These are phyloP conservation scores for Citrullus mucosospermus DNA, from an alignment of 306 rosid genomes.

Conservation along the genomic window DNA sequence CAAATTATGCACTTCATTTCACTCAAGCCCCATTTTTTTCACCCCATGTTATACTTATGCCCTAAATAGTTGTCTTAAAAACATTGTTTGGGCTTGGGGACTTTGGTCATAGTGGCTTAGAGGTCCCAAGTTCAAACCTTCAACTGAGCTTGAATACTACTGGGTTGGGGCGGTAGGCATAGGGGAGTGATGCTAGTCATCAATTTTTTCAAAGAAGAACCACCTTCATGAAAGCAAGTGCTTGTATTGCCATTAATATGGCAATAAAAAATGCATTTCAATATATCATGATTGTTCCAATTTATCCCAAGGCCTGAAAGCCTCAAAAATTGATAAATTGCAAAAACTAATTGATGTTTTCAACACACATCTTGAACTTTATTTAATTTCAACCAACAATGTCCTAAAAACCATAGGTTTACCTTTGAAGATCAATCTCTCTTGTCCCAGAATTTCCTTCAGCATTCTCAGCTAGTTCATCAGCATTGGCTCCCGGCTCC, in stretches of 20 bases:
- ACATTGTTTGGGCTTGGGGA: neutral
- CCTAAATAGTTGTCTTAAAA: neutral
- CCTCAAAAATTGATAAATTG: neutral
- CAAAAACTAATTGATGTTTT: neutral
- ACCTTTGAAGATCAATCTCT: slow-evolving; percentile 50
- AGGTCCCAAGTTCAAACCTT: no score
- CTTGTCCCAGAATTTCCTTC: slow-evolving; percentile 20
- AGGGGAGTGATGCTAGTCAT: no score
- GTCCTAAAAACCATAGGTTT: neutral
- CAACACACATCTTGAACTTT: neutral
- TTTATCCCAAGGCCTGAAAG: neutral
- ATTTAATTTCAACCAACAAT: neutral
- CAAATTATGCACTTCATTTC: neutral
- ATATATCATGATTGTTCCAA: neutral
- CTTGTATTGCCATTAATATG: neutral
- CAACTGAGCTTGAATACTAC: no score
- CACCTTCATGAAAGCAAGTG: neutral
- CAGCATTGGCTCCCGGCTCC: slow-evolving; percentile 16
- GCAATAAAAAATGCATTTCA: neutral
- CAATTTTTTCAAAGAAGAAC: neutral
- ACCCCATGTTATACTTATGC: neutral
- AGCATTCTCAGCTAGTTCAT: slow-evolving; percentile 14
- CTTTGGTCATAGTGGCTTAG: no score
- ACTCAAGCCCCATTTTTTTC: neutral
- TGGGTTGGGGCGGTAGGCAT: no score